phyloP scores from a whole-genome alignment of 805 yeast species.

The Saturnispora saitoi region DNA sequence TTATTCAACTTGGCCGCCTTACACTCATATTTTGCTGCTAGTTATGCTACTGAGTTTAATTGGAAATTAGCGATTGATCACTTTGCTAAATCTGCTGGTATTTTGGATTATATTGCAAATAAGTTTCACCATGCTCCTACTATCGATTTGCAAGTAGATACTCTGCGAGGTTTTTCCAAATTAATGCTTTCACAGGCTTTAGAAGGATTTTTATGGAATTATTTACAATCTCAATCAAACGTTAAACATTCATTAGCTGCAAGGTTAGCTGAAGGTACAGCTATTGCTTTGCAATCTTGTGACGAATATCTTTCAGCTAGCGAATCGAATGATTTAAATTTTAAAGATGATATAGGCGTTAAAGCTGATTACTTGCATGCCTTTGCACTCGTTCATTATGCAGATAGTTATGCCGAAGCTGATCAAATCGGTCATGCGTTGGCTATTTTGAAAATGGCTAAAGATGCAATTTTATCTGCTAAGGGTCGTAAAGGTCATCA shows the following conservation, averaged over 20 bases:
- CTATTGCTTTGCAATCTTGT: slow-evolving; percentile 47
- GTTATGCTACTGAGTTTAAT: slow-evolving; percentile 28
- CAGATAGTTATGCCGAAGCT: slow-evolving; percentile 42
- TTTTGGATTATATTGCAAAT: slow-evolving; percentile 61
- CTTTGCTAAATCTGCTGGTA: slow-evolving; percentile 73
- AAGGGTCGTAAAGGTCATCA: not conserved
- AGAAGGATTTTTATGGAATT: slow-evolving; percentile 65
- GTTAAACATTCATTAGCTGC: slow-evolving; percentile 65
- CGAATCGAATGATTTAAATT: slow-evolving; percentile 28
- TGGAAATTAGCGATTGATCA: slow-evolving; percentile 51
- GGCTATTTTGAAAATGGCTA: slow-evolving; percentile 43
- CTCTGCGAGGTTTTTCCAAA: slow-evolving; percentile 52
- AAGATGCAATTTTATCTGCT: not conserved
- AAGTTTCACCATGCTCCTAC: slow-evolving; percentile 88
- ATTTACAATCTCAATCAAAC: slow-evolving; percentile 35
- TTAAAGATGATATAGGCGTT: slow-evolving; percentile 44
- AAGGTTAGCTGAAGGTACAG: slow-evolving; percentile 59
- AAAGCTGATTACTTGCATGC: slow-evolving; percentile 51
- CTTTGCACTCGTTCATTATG: slow-evolving; percentile 52
- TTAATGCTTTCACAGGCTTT: slow-evolving; percentile 84
- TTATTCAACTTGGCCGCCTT: slow-evolving; percentile 71
- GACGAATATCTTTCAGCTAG: slow-evolving; percentile 34
- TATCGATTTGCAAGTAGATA: slow-evolving; percentile 60
- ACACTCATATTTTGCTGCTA: slow-evolving; percentile 41
- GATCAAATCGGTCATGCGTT: slow-evolving; percentile 71